Base-by-base conservation (phyloP, 768 basidiomycete genomes). In the Amanita subjunquillea region DNA sequence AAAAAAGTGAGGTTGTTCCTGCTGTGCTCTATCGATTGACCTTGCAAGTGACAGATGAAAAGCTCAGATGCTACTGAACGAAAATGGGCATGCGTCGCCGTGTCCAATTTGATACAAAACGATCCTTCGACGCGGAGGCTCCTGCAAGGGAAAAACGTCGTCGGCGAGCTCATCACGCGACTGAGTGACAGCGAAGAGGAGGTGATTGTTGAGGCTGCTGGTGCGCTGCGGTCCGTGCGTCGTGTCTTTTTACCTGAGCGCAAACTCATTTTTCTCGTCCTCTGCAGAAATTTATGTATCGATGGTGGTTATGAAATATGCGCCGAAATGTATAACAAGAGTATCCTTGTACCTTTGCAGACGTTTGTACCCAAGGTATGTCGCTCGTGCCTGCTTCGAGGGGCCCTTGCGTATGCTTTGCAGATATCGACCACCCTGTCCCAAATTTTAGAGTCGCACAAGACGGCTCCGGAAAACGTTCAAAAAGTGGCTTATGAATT, bases 271-370 rank as follows among this genome's bases (percentile, higher is more conserved):
- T 15, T 43, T 25, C 4, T 25, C 3, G 52, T 36, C 41, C 8
- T 27, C 54, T 23, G 10, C 55, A 96, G 93, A 56, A 97, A 96
- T 69, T 68, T 97, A 12, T 92, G 91, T 61, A 85, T 97, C 61
- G 94, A 97, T 62, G 94, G 93, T 13, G 94, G 94, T 48, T 88
- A 90, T 63, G 92, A 96, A 57, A 87, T 96, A 44, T 94, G 93
- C 60, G 91, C 87, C 1, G 91, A 96, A 67, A 94, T 97, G 90
- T 94, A 86, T 70, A 96, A 97, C 67, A 96, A 96, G 71, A 90
- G 89, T 58, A 83, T 96, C 42, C 72, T 96, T 47, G 76, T 82
- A 5, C 88, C 89, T 2, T 66, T 92, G 54, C 81, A 74, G 58
- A 74, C 77, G 0, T 88, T 91, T 59, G 74, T 92, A 15, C 84